phyloP scores from a whole-genome alignment of 768 basidiomycete species.

The Pholiota molesta region DNA sequence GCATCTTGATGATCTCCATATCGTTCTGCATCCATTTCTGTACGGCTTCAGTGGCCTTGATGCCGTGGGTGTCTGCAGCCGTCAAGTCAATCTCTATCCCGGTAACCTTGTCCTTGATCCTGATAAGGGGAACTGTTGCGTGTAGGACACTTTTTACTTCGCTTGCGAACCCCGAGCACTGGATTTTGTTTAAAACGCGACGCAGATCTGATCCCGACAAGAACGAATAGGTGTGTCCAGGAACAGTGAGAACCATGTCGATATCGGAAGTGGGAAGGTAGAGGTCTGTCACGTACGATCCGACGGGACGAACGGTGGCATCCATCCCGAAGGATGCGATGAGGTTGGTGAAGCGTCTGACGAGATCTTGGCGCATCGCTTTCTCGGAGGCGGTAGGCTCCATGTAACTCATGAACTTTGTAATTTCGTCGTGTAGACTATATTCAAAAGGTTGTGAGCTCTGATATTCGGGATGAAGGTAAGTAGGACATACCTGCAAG shows the following conservation, averaged over 20 bases:
- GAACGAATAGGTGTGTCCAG: background rate
- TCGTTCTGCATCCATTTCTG: constrained; percentile 23
- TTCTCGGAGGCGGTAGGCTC: constrained; percentile 23
- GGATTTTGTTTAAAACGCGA: constrained; percentile 10
- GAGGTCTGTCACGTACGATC: constrained; percentile 28
- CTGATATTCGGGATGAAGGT: background rate
- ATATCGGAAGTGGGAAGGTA: constrained; percentile 30
- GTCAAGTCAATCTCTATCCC: constrained; percentile 29
- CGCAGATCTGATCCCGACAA: background rate
- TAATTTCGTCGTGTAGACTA: constrained; percentile 25
- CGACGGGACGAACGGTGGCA: constrained; percentile 22
- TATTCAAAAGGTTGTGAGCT: background rate
- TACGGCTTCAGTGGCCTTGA: constrained; percentile 23
- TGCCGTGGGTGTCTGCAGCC: constrained; percentile 18
- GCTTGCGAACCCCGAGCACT: constrained; percentile 21
- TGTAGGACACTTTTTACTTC: constrained; percentile 19
- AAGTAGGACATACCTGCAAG: background rate
- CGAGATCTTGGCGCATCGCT: constrained; percentile 19
- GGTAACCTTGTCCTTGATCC: constrained; percentile 27
- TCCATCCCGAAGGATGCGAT: constrained; percentile 15
- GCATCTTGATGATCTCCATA: constrained; percentile 16
- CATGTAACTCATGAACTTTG: constrained; percentile 25
- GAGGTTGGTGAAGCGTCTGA: constrained; percentile 24
- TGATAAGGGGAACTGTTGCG: constrained; percentile 25
- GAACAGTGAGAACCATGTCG: constrained; percentile 26